Evolutionary conservation across 1,284 basidiomycete species (phyloP).

Genomic region (Tremellales sp.): DNA sequence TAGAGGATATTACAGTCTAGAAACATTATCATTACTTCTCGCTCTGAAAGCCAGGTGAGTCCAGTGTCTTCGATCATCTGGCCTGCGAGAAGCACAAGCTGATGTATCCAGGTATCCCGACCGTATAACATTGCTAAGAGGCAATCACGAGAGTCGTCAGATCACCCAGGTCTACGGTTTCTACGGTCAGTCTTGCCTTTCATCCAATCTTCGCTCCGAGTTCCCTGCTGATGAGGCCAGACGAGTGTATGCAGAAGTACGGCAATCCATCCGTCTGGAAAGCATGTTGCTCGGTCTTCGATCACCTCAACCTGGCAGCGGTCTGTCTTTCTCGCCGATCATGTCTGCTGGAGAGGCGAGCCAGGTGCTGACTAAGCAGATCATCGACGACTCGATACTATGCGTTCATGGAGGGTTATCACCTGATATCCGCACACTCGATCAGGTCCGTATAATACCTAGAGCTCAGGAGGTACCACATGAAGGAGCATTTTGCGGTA

Average conservation of each 20-base stretch:
- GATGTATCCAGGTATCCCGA: conserved; percentile 77
- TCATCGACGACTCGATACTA: conserved; percentile 84
- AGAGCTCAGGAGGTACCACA: conserved; percentile 94
- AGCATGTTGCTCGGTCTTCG: conserved; percentile 91
- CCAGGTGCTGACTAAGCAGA: conserved; percentile 52
- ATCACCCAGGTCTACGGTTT: conserved; percentile 99
- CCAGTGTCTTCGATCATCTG: background rate
- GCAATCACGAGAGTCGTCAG: conserved; percentile 93
- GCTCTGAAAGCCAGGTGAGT: conserved; percentile 82
- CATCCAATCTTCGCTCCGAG: background rate
- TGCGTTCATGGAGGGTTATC: conserved; percentile 92
- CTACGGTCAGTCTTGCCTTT: conserved; percentile 62
- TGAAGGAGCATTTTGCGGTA: conserved; percentile 94
- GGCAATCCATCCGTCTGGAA: conserved; percentile 93
- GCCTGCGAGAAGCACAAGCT: conserved; percentile 7
- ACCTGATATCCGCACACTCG: conserved; percentile 84
- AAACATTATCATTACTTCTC: conserved; percentile 85
- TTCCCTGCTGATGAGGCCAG: conserved; percentile 50
- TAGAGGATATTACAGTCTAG: conserved; percentile 92
- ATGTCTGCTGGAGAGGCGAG: background rate
- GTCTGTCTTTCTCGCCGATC: conserved; percentile 53
- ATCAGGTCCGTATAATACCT: conserved; percentile 86
- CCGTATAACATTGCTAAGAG: conserved; percentile 81
- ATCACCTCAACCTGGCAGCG: conserved; percentile 88
- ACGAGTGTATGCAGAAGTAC: conserved; percentile 96